Conservation (phyloP, 108 stramenopile species). For the Nitzschia sp. region DNA sequence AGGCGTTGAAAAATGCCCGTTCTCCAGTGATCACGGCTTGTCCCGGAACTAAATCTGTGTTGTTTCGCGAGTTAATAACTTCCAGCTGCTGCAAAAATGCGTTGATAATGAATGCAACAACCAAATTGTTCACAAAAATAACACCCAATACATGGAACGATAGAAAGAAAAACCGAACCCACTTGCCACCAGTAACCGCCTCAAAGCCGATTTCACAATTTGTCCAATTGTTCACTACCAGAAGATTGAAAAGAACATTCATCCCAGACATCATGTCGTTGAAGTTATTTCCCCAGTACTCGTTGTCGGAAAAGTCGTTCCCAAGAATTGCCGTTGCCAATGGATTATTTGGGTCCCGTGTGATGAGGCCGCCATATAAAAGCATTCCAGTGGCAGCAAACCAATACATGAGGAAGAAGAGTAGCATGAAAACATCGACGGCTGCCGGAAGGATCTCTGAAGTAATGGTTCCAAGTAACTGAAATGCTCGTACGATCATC, state of each 20-base stretch:
- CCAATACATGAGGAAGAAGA: constrained; percentile 63
- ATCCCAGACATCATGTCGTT: constrained; percentile 78
- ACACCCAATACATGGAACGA: constrained; percentile 75
- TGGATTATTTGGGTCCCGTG: constrained; percentile 62
- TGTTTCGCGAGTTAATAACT: constrained; percentile 27
- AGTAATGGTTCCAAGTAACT: constrained; percentile 54
- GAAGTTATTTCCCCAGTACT: constrained; percentile 86
- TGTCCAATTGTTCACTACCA: constrained; percentile 88
- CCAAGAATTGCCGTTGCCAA: constrained; percentile 50
- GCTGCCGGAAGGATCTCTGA: constrained; percentile 62
- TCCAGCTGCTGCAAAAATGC: constrained; percentile 66
- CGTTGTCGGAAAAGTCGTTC: constrained; percentile 58
- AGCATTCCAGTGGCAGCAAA: constrained; percentile 67
- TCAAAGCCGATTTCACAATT: constrained; percentile 53
- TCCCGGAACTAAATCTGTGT: constrained; percentile 40
- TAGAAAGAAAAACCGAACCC: constrained; percentile 69
- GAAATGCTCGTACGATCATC: constrained; percentile 54
- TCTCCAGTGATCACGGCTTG: constrained; percentile 56
- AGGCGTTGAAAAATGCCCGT: constrained; percentile 51
- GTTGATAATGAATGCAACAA: constrained; percentile 78
- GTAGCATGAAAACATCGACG: constrained; percentile 41
- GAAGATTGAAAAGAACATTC: constrained; percentile 79
- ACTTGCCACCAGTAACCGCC: constrained; percentile 37
- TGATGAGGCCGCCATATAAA: constrained; percentile 72
- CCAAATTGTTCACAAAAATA: constrained; percentile 74